These are phyloP conservation scores for Vigna hirtella DNA, from an alignment of 306 rosid species.

Conservation along the genomic window DNA sequence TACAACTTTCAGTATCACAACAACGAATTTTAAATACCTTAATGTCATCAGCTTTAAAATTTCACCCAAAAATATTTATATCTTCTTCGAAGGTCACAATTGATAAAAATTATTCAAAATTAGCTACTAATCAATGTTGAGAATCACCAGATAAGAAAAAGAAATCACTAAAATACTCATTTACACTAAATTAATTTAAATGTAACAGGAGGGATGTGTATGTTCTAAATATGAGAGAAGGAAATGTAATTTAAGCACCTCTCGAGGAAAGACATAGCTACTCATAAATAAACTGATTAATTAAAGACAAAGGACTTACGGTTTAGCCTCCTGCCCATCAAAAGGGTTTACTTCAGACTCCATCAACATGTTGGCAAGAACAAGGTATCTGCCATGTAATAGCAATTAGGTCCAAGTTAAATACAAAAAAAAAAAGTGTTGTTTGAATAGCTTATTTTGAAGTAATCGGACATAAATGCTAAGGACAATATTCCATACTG, in stretches of 20 bases:
- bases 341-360: slow-evolving; percentile 74
- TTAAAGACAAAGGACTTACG: slow-evolving; percentile 52
- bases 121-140: background rate
- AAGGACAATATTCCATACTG: slow-evolving; percentile 9
- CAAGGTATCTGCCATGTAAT: slow-evolving; percentile 70
- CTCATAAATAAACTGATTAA: background rate
- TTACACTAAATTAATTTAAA: background rate
- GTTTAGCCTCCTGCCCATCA: slow-evolving; percentile 75
- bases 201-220: background rate
- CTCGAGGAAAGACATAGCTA: background rate
- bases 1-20: background rate
- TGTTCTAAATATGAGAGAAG: background rate
- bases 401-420: slow-evolving; percentile 28
- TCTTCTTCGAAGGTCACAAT: background rate
- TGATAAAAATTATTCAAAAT: background rate
- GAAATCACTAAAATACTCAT: background rate
- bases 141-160: background rate
- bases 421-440: slow-evolving; percentile 11
- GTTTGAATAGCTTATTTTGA: slow-evolving; percentile 25
- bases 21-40: slow-evolving; percentile 7
- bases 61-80: background rate
- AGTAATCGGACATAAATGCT: slow-evolving; percentile 2
- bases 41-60: background rate
- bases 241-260: background rate
- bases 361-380: slow-evolving; percentile 87